Base-by-base conservation (phyloP, 2,329 filamentous ascomycete species). In the Nannizziopsis barbatae region DNA sequence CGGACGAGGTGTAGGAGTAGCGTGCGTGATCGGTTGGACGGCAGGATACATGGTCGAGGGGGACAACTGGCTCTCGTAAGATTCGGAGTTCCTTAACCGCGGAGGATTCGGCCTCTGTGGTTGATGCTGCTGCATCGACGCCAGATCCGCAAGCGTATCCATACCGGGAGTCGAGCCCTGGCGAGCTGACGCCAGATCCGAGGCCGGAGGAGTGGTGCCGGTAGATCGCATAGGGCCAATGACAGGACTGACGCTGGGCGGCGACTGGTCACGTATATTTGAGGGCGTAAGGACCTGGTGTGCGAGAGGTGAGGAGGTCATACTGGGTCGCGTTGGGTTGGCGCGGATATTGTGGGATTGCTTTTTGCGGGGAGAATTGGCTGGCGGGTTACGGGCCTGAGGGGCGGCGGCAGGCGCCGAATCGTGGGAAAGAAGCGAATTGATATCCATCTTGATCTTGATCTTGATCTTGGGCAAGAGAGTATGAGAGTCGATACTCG, bases 101-200 rank as follows among this genome's bases (percentile, higher is more conserved):
- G 35, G 44, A 20, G 66, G 59, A 45, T 62, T 70, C 36, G 62
- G 59, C 27, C 65, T 64, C 47, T 66, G 62, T 6, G 66, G 63
- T 49, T 71, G 68, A 45, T 70, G 69, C 47, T 67, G 67, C 57
- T 72, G 70, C 63, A 71, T 69, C 11, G 68, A 67, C 33, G 70
- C 69, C 27, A 71, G 57, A 52, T 73, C 71, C 22, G 69, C 69
- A 47, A 73, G 57, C n/a, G 68, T 67, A 52, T 73, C 71, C 63
- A 73, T 71, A n/a, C 67, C 69, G 2, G 67, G 64, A 3, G 69
- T 71, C 10, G 71, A 69, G 1, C 66, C 61, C 35, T 68, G 65
- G 52, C 68, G 61, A 17, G 63, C 58, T n/a, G 62, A 56, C 38
- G 60, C 59, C 31, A 62, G 57, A 6, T 65, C 62, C 35, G 58